Base-by-base conservation (phyloP, 2,329 filamentous ascomycete genomes). In the Macroventuria anomochaeta region DNA sequence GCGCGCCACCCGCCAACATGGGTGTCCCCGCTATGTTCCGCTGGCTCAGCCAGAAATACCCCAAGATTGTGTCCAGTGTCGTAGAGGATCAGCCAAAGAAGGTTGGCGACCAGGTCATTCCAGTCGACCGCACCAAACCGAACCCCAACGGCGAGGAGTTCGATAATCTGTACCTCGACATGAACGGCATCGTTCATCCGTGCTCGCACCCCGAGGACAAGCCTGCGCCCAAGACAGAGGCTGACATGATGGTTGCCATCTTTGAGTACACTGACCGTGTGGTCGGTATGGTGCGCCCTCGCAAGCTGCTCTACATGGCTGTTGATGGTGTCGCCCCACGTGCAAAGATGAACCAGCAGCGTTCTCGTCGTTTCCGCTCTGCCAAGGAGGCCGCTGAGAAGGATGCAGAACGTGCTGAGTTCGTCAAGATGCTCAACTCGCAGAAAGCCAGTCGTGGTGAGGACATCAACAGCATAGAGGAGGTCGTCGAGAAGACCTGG, bases 311-410 rank as follows among this genome's bases (percentile, higher is more conserved):
- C 50, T 95, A 97, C 90, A 97, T 99, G 71, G 95, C 95, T 68
- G 93, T 99, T 73, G 95, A 99, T 78, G 95, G 95, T 73, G 95
- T 99, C 61, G 95, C 95, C 4, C 96, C 95, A 39, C 89, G 95
- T 75, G 96, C 96, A 54, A 99, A 99, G 78, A 99, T 99, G 95
- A 99, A 99, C 74, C 96, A 99, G 74, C 95, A 99, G 78, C 91
- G 95, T 58, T 96, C 95, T 34, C 86, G 95, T 75, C 91, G 95
- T 68, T 99, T 99, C 78, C 88, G 95, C 58, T 90, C 93, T 18
- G 95, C 93, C 2, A 91, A 93, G 74, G 95, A 99, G 74, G 95
- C 95, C 13, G 88, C 91, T 70, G 92, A 97, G 73, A 96, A 97
- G 73, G 92, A 96, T 70, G 87, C 89, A 53, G 91, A 97, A 72